These are phyloP conservation scores for Cercospora sojina DNA, from an alignment of 2,329 filamentous ascomycete species.

Conservation along the genomic window DNA sequence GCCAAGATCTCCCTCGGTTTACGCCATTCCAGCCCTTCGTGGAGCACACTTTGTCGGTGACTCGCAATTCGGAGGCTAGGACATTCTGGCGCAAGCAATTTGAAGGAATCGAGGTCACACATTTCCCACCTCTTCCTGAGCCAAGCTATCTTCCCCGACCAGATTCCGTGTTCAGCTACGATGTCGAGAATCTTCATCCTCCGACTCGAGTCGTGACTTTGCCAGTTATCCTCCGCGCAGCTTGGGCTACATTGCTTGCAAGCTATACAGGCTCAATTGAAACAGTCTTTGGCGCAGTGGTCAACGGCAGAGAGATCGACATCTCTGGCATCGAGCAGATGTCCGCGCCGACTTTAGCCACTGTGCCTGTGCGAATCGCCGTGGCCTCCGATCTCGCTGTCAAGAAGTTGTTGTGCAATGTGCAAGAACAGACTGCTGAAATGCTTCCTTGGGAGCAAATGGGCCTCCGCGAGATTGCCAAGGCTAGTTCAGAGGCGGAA, in stretches of 20 bases:
- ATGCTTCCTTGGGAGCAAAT: slow-evolving; percentile 35
- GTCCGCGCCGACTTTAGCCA: slow-evolving; percentile 5
- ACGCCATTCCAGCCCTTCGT: slow-evolving; percentile 10
- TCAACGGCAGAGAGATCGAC: not conserved
- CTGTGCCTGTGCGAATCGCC: slow-evolving; percentile 31
- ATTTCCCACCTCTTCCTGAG: slow-evolving; percentile 38
- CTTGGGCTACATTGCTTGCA: not conserved
- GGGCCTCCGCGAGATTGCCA: slow-evolving; percentile 41
- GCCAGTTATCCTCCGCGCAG: slow-evolving; percentile 6
- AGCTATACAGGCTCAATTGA: not conserved
- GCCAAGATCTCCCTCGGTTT: not conserved
- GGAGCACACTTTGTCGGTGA: not conserved
- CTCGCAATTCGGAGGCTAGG: not conserved
- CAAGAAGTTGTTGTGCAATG: not conserved
- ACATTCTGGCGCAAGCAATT: slow-evolving; percentile 20
- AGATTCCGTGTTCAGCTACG: slow-evolving; percentile 31
- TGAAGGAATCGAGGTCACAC: slow-evolving; percentile 32
- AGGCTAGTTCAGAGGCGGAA: slow-evolving; percentile 52
- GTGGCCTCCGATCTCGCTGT: not conserved
- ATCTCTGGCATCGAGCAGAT: slow-evolving; percentile 11
- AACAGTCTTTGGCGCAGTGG: slow-evolving; percentile 5
- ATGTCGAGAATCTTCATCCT: slow-evolving; percentile 15
- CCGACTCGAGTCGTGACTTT: slow-evolving; percentile 9
- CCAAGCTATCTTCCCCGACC: slow-evolving; percentile 27
- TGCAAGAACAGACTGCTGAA: slow-evolving; percentile 1